Evolutionary conservation across 805 yeast genomes (phyloP).

Genomic region (Yamadazyma kitorensis): DNA sequence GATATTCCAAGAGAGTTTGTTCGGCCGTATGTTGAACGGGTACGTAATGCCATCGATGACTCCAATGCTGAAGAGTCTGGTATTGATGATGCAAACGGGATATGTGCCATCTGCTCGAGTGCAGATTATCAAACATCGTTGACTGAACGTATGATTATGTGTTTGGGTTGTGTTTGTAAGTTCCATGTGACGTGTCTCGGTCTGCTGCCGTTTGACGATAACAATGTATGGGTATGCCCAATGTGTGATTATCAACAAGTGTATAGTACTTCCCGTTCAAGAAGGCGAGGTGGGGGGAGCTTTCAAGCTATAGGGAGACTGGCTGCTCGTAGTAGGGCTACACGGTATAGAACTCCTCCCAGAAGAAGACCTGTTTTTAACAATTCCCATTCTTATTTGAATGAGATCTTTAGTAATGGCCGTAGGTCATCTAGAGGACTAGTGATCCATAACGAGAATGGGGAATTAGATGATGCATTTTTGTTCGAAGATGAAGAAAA

Average conservation of each 20-base stretch:
- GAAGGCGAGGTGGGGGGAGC: too few species aligned
- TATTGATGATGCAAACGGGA: too few species aligned
- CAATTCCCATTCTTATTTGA: too few species aligned
- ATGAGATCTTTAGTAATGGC: too few species aligned
- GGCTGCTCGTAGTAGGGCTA: too few species aligned
- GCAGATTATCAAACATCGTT: conserved; percentile 25
- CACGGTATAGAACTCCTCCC: too few species aligned
- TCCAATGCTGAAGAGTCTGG: neutral
- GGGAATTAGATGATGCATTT: conserved; percentile 31
- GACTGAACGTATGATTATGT: conserved; percentile 18
- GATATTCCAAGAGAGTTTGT: conserved; percentile 36
- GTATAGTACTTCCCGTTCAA: too few species aligned
- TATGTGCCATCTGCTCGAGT: conserved; percentile 28
- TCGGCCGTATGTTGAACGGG: conserved; percentile 15
- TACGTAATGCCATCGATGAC: neutral
- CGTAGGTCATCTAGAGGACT: conserved; percentile 11
- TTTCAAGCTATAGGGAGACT: too few species aligned
- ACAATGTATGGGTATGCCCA: conserved; percentile 46
- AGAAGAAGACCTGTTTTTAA: too few species aligned
- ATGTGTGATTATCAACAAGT: conserved; percentile 46
- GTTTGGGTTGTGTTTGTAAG: conserved; percentile 34
- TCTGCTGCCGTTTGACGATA: conserved; percentile 7
- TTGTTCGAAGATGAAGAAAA: conserved; percentile 16
- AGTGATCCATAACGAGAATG: conserved; percentile 26
- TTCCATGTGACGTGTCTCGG: conserved; percentile 45